Percentiles rank a stretch among this genome's conserved stretches.
Conservation (phyloP, 2,329 filamentous ascomycete genomes). For the Aurifilum marmelostoma region DNA sequence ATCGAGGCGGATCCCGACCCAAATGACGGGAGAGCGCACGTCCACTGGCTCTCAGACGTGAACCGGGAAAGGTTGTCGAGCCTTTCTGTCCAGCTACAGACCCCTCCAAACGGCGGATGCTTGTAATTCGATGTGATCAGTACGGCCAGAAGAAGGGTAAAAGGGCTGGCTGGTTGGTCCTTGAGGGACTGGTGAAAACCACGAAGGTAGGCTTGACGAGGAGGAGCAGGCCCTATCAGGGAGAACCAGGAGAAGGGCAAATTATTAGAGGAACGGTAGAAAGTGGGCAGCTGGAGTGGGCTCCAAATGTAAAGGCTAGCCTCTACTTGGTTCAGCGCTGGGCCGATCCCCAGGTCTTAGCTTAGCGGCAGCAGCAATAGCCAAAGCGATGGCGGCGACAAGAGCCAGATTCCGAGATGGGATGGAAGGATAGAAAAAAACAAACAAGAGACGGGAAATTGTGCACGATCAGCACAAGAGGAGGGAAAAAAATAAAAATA, state of each 20-base stretch:
- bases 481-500: not conserved
- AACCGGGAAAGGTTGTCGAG: not conserved
- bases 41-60: constrained; percentile 6
- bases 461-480: not conserved
- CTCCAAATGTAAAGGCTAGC: constrained; percentile 1
- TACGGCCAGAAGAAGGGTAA: not conserved
- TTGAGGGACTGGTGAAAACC: not conserved
- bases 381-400: not conserved
- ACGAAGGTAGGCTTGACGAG: not conserved
- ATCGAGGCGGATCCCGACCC: constrained; percentile 6
- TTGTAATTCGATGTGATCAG: not conserved
- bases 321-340: constrained; percentile 6
- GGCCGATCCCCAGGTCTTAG: constrained; percentile 7
- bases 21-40: constrained; percentile 9
- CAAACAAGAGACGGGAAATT: not conserved
- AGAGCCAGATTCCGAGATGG: not conserved
- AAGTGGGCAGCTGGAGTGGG: not conserved
- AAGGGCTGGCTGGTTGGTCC: not conserved
- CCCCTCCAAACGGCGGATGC: not conserved
- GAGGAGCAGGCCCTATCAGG: constrained; percentile 6
- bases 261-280: not conserved
- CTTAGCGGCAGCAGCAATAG: not conserved
- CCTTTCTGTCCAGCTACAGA: not conserved
- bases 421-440: not conserved
- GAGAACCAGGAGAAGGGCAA: not conserved